Evolutionary conservation across 345 rosid genomes (phyloP), one percentile per base, ranked within the genome.

Genomic region (Dipteronia dyeriana): DNA sequence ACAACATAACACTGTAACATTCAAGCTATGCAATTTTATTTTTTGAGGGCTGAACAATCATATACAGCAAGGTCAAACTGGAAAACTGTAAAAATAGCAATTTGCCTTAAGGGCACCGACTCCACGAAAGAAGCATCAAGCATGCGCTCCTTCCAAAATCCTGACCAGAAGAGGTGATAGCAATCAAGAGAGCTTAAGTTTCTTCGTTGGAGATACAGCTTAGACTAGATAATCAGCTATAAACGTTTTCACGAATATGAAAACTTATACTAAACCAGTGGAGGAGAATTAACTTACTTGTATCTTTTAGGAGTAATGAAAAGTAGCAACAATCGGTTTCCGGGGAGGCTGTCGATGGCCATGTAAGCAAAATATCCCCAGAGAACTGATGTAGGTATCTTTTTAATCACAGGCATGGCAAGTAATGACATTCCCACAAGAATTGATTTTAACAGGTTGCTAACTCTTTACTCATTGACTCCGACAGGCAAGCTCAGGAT

Each of bases 111-210:
- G 2, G 83, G 83, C 47, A 85, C 84, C 0, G 73, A 68, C 70
- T 83, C 86, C 39, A 78, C 68, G 29, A 73, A 91, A 0, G 91
- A 89, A 66, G 86, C 89, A 22, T 91, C 90, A 89, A 66, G 86
- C 89, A 22, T 91, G 91, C 12, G 79, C 72, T 22, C 82, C 83
- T 86, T 88, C 82, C 78, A 84, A 62, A 56, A 91, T 80, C 87
- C 95, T 89, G 85, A 75, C 16, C 22, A 41, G 64, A 13, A 41
- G 8, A 26, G 45, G 45, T 41, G 9, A 41, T 9, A 39, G 7
- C 2, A 1, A 7, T 31, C 5, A 41, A 41, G 45, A 41, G 45
- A 31, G 45, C 45, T 41, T 41, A 41, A 41, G 45, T 41, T 41
- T 41, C 45, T 41, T 41, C 10, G 9, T 41, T 41, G 9, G 45